phyloP scores from a whole-genome alignment of 768 basidiomycete genomes.

The Suillus occidentalis region DNA sequence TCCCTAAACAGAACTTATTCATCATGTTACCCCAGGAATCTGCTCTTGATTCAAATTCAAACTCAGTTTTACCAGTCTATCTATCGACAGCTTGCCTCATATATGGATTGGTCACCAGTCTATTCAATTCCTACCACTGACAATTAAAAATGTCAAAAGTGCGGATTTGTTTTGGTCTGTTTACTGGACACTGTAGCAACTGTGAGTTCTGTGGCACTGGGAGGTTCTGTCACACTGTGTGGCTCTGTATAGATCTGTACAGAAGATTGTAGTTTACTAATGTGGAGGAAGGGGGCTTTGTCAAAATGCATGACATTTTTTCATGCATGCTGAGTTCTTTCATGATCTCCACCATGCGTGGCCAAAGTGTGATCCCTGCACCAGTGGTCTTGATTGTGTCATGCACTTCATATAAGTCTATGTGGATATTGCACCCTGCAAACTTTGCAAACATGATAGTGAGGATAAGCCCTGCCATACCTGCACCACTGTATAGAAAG shows the following conservation, averaged over 20 bases:
- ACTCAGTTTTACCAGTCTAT: no score
- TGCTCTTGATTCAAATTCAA: no score
- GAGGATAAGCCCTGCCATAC: constrained; percentile 42
- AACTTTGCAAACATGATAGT: constrained; percentile 33
- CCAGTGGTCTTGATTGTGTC: constrained; percentile 37
- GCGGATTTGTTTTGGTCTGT: no score
- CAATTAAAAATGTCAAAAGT: no score
- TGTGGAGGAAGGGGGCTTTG: constrained; percentile 14
- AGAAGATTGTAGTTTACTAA: no score
- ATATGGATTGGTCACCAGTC: no score
- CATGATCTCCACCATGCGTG: constrained; percentile 45
- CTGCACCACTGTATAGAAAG: constrained; percentile 1
- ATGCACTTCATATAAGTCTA: constrained; percentile 45
- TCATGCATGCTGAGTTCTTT: constrained; percentile 38
- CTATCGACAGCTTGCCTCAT: no score
- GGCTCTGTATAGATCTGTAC: no score
- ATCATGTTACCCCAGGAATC: background rate
- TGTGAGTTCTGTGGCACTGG: no score
- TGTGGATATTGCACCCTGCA: constrained; percentile 29
- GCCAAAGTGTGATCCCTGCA: constrained; percentile 45
- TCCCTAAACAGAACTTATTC: background rate
- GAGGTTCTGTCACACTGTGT: no score
- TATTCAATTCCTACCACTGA: no score
- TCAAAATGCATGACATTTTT: constrained; percentile 17
- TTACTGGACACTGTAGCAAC: no score